phyloP scores from a whole-genome alignment of 2,329 filamentous ascomycete genomes.

The Cyphellophora attinorum region DNA sequence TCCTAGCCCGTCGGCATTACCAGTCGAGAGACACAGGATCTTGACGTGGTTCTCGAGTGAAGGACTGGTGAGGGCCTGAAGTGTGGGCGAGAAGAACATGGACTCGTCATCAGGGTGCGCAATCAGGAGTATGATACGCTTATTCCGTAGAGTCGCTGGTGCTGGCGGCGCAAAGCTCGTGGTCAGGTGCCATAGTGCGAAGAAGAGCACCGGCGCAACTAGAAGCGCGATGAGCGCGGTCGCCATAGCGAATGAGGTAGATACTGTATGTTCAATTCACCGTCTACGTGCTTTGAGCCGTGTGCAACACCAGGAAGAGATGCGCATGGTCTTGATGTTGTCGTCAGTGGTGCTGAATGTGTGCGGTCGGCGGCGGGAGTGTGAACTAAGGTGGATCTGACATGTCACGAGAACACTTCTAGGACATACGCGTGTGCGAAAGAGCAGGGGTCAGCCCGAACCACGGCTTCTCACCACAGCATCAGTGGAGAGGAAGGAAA shows the following conservation, averaged over 20 bases:
- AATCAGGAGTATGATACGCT: slow-evolving; percentile 84
- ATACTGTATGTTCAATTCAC: no score
- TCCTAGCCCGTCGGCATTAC: slow-evolving; percentile 79
- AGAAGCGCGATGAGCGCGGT: slow-evolving; percentile 10
- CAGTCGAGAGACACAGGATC: slow-evolving; percentile 83
- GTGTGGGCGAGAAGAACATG: slow-evolving; percentile 94
- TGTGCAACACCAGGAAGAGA: no score
- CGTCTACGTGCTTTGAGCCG: no score
- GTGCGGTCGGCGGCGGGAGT: no score
- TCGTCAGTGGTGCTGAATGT: no score
- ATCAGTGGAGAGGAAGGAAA: no score
- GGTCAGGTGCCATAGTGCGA: slow-evolving; percentile 18
- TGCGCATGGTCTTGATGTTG: no score
- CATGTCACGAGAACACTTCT: no score
- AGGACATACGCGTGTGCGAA: no score
- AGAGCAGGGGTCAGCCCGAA: no score
- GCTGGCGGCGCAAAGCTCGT: slow-evolving; percentile 27
- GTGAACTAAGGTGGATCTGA: no score
- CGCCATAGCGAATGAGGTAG: not conserved
- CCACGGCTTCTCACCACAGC: no score
- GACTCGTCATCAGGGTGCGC: slow-evolving; percentile 97
- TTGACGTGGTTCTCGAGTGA: slow-evolving; percentile 81
- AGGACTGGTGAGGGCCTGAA: slow-evolving; percentile 73
- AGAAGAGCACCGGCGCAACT: slow-evolving; percentile 13
- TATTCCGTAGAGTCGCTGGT: slow-evolving; percentile 54